A percentile compares a stretch with the other conserved stretches of the same genome.
Evolutionary conservation across 2,329 filamentous ascomycete species (phyloP).

Genomic region (Ustulina deusta): DNA sequence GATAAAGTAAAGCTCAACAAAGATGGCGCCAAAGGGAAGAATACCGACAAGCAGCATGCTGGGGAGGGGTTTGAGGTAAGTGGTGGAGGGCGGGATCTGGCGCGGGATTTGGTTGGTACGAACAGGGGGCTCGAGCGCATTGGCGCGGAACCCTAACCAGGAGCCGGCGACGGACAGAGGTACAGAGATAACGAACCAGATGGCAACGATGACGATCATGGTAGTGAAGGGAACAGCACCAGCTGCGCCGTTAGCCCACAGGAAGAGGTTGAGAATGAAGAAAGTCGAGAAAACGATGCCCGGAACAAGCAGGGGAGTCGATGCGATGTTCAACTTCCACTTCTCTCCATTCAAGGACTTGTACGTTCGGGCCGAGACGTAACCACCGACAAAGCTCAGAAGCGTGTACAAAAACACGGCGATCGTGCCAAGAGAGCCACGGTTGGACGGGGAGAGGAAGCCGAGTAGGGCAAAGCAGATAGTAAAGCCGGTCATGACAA

Average conservation of each 20-base stretch:
- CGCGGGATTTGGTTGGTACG: slow-evolving; percentile 98
- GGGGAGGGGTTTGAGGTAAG: slow-evolving; percentile 86
- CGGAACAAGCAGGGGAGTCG: slow-evolving; percentile 88
- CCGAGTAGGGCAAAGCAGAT: slow-evolving; percentile 94
- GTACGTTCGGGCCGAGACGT: slow-evolving; percentile 89
- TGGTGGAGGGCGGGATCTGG: slow-evolving; percentile 87
- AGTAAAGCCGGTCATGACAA: slow-evolving; percentile 96
- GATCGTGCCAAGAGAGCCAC: slow-evolving; percentile 91
- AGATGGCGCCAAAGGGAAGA: slow-evolving; percentile 94
- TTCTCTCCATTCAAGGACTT: slow-evolving; percentile 91
- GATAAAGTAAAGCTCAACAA: slow-evolving; percentile 98
- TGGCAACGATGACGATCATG: slow-evolving; percentile 91
- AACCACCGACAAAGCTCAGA: slow-evolving; percentile 92
- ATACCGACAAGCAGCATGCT: slow-evolving; percentile 93
- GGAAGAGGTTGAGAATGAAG: slow-evolving; percentile 95
- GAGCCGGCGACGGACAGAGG: slow-evolving; percentile 90
- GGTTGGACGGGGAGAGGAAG: slow-evolving; percentile 94
- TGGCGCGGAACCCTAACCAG: slow-evolving; percentile 89
- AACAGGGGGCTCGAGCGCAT: slow-evolving; percentile 80
- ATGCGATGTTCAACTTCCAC: slow-evolving; percentile 93
- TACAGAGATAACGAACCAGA: slow-evolving; percentile 98
- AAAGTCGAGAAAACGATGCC: slow-evolving; percentile 87
- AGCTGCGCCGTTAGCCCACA: slow-evolving; percentile 92
- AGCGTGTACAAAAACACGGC: slow-evolving; percentile 94
- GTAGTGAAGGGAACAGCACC: slow-evolving; percentile 96